Evolutionary conservation across 768 basidiomycete species (phyloP).

Genomic region (Nidula microcarpa): DNA sequence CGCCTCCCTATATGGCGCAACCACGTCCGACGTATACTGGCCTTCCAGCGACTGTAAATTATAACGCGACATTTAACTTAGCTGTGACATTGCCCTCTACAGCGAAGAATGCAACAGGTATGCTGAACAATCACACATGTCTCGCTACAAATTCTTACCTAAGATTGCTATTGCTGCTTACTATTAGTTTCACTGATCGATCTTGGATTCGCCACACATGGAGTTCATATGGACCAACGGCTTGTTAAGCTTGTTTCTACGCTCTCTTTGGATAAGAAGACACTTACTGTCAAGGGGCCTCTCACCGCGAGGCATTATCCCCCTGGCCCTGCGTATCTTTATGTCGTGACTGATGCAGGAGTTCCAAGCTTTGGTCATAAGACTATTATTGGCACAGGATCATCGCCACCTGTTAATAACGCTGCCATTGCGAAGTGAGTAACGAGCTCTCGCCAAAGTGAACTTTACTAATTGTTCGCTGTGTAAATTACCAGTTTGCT

Average conservation of each 20-base stretch:
- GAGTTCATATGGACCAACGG: constrained; percentile 73
- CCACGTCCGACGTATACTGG: background rate
- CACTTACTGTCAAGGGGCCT: constrained; percentile 60
- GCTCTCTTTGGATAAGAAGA: constrained; percentile 32
- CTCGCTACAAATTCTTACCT: no score
- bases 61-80: background rate
- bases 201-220: constrained; percentile 78
- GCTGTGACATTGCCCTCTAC: constrained; percentile 1
- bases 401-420: constrained; percentile 54
- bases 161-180: background rate
- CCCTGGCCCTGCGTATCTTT: constrained; percentile 79
- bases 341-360: constrained; percentile 54
- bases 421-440: constrained; percentile 57
- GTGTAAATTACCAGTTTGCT: background rate
- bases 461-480: background rate
- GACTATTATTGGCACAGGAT: constrained; percentile 69
- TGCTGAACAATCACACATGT: background rate
- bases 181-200: constrained; percentile 58
- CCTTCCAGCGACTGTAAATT: background rate
- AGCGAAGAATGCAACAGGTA: constrained; percentile 22
- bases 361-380: constrained; percentile 61
- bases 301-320: constrained; percentile 66
- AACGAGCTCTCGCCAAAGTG: no score
- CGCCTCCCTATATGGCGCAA: background rate
- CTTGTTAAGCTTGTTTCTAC: constrained; percentile 56